Conservation (phyloP, 768 basidiomycete genomes). For the Ramaria sp. region DNA sequence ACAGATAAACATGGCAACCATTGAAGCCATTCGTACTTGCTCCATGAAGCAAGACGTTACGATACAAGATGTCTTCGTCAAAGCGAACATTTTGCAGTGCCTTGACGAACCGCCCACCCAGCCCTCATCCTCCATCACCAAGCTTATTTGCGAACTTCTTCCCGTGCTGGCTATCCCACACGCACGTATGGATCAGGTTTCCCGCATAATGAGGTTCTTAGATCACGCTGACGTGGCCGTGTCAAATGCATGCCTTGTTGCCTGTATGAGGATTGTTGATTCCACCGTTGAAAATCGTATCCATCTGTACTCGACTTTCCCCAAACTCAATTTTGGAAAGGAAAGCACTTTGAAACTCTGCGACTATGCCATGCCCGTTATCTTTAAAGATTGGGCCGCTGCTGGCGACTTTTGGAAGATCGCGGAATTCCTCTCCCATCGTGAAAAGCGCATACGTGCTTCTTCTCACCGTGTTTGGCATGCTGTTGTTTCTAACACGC, state of each 20-base stretch:
- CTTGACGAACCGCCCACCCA: conserved; percentile 14
- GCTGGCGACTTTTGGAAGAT: conserved; percentile 12
- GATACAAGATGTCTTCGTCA: conserved; percentile 10
- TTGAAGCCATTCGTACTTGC: conserved; percentile 10
- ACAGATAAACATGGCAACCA: conserved; percentile 10
- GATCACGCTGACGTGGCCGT: conserved; percentile 12
- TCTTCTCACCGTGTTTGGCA: conserved; percentile 13
- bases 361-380: conserved; percentile 14
- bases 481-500: conserved; percentile 11
- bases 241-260: conserved; percentile 12
- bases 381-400: conserved; percentile 15
- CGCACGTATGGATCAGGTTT: conserved; percentile 11
- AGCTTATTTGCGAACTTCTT: conserved; percentile 14
- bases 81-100: conserved; percentile 9
- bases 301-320: conserved; percentile 12
- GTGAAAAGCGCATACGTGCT: conserved; percentile 12
- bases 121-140: conserved; percentile 9
- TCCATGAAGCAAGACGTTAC: conserved; percentile 12
- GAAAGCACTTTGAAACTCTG: conserved; percentile 14
- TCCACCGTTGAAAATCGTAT: conserved; percentile 14
- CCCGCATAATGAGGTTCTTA: conserved; percentile 11
- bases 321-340: conserved; percentile 14
- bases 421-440: conserved; percentile 10
- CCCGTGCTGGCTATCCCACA: conserved; percentile 13
- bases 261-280: conserved; percentile 13